Evolutionary conservation across 75 land plant species (phyloP).

Genomic region (Azolla pinnata): DNA sequence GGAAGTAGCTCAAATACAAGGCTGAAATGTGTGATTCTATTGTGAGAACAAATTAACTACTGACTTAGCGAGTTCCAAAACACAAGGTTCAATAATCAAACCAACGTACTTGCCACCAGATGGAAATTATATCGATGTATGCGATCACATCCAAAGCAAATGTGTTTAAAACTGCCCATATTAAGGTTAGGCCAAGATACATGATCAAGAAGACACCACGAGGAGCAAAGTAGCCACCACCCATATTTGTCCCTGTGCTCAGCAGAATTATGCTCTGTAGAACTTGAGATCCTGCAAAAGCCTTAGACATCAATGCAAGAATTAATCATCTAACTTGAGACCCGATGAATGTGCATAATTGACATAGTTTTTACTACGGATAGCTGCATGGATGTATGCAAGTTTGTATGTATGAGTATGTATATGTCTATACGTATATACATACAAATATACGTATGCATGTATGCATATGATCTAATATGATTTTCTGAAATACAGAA

Average conservation of each 20-base stretch:
- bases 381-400: background rate
- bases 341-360: background rate
- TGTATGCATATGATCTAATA: background rate
- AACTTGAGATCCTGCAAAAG: conserved; percentile 81
- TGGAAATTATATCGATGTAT: conserved; percentile 66
- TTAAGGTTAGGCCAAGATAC: conserved; percentile 64
- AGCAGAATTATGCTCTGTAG: conserved; percentile 72
- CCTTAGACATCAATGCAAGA: conserved; percentile 29
- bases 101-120: conserved; percentile 88
- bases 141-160: conserved; percentile 85
- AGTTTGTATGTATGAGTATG: background rate
- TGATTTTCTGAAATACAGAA: too few species aligned
- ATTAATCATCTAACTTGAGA: background rate
- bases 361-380: background rate
- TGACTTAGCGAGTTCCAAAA: too few species aligned
- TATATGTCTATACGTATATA: background rate
- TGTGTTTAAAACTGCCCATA: conserved; percentile 82
- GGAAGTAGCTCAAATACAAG: too few species aligned
- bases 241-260: conserved; percentile 71
- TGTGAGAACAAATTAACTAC: too few species aligned
- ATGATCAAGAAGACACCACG: conserved; percentile 63
- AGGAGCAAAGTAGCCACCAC: conserved; percentile 80
- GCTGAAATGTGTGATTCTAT: too few species aligned
- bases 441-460: background rate
- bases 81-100: too few species aligned